These are phyloP conservation scores for Candida germanica DNA, from an alignment of 805 yeast genomes.

Conservation along the genomic window DNA sequence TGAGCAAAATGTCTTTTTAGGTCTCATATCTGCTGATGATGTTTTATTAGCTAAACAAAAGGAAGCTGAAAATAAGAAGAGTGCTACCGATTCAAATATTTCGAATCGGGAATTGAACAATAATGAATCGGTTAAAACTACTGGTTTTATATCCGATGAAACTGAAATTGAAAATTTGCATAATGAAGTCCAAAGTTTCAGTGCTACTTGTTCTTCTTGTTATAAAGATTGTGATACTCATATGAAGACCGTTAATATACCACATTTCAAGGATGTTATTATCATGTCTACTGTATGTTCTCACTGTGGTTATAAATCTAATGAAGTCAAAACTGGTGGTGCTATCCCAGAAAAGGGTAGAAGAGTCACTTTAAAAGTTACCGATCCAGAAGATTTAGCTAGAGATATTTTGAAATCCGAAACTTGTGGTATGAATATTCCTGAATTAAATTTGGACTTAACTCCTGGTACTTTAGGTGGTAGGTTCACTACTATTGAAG, in stretches of 20 bases:
- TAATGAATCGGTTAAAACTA: constrained; percentile 32
- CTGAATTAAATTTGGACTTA: constrained; percentile 86
- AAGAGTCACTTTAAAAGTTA: constrained; percentile 66
- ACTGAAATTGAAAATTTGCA: constrained; percentile 80
- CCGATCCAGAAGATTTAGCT: constrained; percentile 88
- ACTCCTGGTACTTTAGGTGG: constrained; percentile 98
- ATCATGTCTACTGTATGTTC: constrained; percentile 94
- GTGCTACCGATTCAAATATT: constrained; percentile 34
- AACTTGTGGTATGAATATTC: constrained; percentile 80
- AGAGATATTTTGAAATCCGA: constrained; percentile 94
- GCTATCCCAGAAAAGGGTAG: constrained; percentile 86
- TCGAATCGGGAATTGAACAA: constrained; percentile 17
- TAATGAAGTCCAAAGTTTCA: constrained; percentile 90
- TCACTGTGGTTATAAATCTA: constrained; percentile 90
- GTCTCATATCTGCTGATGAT: constrained; percentile 69
- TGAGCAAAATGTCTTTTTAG: constrained; percentile 82
- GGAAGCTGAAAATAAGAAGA: constrained; percentile 49
- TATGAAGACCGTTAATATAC: constrained; percentile 95
- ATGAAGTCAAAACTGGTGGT: constrained; percentile 98
- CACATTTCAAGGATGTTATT: constrained; percentile 96
- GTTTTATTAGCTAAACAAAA: constrained; percentile 45
- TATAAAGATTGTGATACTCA: constrained; percentile 80
- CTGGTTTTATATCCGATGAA: constrained; percentile 65
- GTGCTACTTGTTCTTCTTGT: constrained; percentile 91
- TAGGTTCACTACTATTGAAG: constrained; percentile 95